phyloP scores from a whole-genome alignment of 2,329 filamentous ascomycete genomes.

The Chaetomium sp. region DNA sequence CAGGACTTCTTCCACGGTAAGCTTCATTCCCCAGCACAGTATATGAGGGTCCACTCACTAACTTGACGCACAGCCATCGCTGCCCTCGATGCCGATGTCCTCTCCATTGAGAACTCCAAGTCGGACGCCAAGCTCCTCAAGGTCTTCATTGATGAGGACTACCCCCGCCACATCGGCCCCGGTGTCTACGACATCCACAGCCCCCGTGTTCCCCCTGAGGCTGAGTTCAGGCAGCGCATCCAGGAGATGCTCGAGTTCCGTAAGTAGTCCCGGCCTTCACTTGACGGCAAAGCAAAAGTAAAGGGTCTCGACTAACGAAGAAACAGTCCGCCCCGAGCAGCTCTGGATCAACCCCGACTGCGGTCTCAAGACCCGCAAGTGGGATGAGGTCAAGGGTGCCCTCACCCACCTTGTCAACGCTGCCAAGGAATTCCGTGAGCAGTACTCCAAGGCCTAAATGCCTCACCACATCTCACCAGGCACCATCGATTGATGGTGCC shows the following conservation, averaged over 20 bases:
- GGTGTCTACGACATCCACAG: slow-evolving; percentile 99
- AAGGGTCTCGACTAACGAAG: slow-evolving; percentile 2
- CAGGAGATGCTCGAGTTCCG: slow-evolving; percentile 97
- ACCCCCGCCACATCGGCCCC: slow-evolving; percentile 96
- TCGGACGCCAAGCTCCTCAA: slow-evolving; percentile 98
- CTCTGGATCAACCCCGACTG: slow-evolving; percentile 99
- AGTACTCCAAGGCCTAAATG: slow-evolving; percentile 53
- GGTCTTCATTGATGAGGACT: slow-evolving; percentile 95
- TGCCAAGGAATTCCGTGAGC: slow-evolving; percentile 90
- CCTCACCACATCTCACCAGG: slow-evolving; percentile 5
- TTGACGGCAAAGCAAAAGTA: background rate
- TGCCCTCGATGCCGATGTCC: slow-evolving; percentile 93
- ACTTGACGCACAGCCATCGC: slow-evolving; percentile 57
- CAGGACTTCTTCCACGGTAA: slow-evolving; percentile 97
- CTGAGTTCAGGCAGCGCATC: slow-evolving; percentile 97
- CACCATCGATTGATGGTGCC: slow-evolving; percentile 15
- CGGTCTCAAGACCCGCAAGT: slow-evolving; percentile 97
- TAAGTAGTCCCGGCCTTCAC: slow-evolving; percentile 41
- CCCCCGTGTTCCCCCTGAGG: slow-evolving; percentile 89
- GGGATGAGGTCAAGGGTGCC: slow-evolving; percentile 97
- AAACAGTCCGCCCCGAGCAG: slow-evolving; percentile 62
- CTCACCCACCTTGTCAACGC: slow-evolving; percentile 96
- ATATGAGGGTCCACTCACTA: background rate
- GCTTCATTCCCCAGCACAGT: background rate
- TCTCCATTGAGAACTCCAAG: slow-evolving; percentile 99